Evolutionary conservation across 352 stramenopile genomes (phyloP), one percentile per base, ranked within the genome.

Genomic region (Phytophthora aleatoria): DNA sequence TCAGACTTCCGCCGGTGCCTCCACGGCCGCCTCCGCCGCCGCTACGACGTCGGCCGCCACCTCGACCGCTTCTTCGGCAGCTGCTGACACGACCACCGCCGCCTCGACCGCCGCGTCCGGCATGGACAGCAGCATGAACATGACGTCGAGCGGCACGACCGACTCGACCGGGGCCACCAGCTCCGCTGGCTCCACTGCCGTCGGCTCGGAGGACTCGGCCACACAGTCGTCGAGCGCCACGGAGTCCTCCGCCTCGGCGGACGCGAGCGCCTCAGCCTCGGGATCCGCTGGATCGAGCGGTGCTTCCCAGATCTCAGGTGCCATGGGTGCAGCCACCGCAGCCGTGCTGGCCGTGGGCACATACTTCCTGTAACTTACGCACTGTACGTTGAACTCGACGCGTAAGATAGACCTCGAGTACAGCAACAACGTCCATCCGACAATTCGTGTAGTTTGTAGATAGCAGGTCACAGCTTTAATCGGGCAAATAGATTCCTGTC

Each of bases 231-330:
- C 61, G 13, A 61, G 42, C 45, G 48, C 61, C 8, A 70, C 55
- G 5, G 42, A 60, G 26, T 54, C 62, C 15, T 66, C 58, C 28
- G 50, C 57, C 3, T 27, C 51, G 11, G 8, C 20, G 8, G 60
- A 52, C 15, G 49, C 63, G 6, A 60, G 36, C 9, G 51, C 63
- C 3, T 59, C 41, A 9, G 50, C 62, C 10, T 70, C 65, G 26
- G 60, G 61, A 43, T 73, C 62, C 15, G 66, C 65, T 16, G 60
- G 61, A 43, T 73, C 65, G 16, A 73, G 65, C 48, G 65, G 60
- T 38, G 60, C 65, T 26, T 60, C 65, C n/a, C 56, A 64, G 35
- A 35, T 69, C 13, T 54, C 43, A n/a, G 12, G 35, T 5, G 51
- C 49, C 36, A 69, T 73, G 59, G 59, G 65, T 30, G 65, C 60